Base-by-base conservation (phyloP, 1,139 yeast species). In the Suhomyces chickasaworum region DNA sequence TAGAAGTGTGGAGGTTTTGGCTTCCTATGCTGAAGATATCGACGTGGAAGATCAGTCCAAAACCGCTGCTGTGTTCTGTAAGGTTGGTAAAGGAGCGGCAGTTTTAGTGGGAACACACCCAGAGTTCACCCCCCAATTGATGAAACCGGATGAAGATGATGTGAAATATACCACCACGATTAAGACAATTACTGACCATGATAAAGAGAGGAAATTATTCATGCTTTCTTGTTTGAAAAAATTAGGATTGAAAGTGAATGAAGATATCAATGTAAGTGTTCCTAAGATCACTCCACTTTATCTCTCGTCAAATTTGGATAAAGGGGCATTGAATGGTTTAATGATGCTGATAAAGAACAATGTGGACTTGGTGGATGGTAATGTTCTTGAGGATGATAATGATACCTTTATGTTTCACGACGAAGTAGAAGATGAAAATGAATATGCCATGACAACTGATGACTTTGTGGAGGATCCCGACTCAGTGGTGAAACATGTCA, bases 81-180 rank as follows among this genome's bases (percentile, higher is more conserved):
- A 73, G 13, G 79, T 83, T 2, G 97, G 97, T 1, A 72, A 77
- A 40, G 99, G 99, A 1, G 72, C 70, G 32, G 96, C 84, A 0
- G 64, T 93, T 2, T 72, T 93, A n/a, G 74, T 86, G 3, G 98
- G 98, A 0, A 78, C 90, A 0, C 99, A 95, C 64, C 96, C 97
- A 0, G 99, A 95, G 64, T 89, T 84, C 59, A 73, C 83, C 1
- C 84, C 90, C 0, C 69, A 71, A 9, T 55, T 81, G 17, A 61
- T 86, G 65, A 68, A 68, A 44, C 58, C 64, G 0, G 45, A 48
- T 4, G 55, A 53, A 1, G 66, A 64, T 12, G 58, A 55, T 29
- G 62, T 57, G n/a, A 37, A 34, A 13, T 73, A 74, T 44, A 55
- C 63, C 1, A 53, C 57, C 0, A 67, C 81, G 1, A 65, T 80